These are phyloP conservation scores for Xanthoceras sorbifolium DNA, from an alignment of 345 rosid genomes.

Conservation along the genomic window DNA sequence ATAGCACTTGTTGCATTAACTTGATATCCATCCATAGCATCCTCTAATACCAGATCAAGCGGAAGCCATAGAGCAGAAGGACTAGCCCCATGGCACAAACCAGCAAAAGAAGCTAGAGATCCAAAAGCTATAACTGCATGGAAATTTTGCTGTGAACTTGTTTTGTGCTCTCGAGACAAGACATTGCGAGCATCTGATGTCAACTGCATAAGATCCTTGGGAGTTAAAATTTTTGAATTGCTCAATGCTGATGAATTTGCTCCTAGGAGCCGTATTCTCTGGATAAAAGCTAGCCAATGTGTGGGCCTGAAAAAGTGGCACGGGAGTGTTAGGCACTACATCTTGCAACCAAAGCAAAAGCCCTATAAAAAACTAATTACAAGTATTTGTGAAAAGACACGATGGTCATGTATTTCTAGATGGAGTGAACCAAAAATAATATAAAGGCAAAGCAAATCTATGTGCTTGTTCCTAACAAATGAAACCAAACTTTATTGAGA, in stretches of 20 bases:
- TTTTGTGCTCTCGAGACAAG: slow-evolving; percentile 50
- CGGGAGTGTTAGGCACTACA: slow-evolving; percentile 17
- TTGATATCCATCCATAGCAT: slow-evolving; percentile 92
- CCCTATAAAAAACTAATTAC: neutral
- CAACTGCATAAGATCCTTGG: slow-evolving; percentile 56
- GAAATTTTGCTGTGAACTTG: slow-evolving; percentile 46
- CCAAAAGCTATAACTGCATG: slow-evolving; percentile 63
- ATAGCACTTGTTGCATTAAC: slow-evolving; percentile 73
- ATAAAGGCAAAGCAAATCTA: slow-evolving; percentile 5
- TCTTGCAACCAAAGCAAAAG: slow-evolving; percentile 4
- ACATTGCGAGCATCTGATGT: slow-evolving; percentile 42
- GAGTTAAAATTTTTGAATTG: slow-evolving; percentile 45
- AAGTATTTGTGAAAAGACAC: neutral
- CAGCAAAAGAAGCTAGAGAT: slow-evolving; percentile 55
- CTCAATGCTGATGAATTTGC: slow-evolving; percentile 61
- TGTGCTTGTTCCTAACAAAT: neutral
- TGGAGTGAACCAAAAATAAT: neutral
- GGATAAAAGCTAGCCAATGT: slow-evolving; percentile 71
- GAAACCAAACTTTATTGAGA: neutral
- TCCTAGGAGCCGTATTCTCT: slow-evolving; percentile 58
- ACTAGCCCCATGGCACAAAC: slow-evolving; percentile 71
- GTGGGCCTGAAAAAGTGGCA: slow-evolving; percentile 44
- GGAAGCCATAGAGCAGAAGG: slow-evolving; percentile 92
- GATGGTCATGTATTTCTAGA: neutral
- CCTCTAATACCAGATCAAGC: slow-evolving; percentile 88